Base-by-base conservation (phyloP, 2,329 filamentous ascomycete genomes). In the Verticillium isaacii region DNA sequence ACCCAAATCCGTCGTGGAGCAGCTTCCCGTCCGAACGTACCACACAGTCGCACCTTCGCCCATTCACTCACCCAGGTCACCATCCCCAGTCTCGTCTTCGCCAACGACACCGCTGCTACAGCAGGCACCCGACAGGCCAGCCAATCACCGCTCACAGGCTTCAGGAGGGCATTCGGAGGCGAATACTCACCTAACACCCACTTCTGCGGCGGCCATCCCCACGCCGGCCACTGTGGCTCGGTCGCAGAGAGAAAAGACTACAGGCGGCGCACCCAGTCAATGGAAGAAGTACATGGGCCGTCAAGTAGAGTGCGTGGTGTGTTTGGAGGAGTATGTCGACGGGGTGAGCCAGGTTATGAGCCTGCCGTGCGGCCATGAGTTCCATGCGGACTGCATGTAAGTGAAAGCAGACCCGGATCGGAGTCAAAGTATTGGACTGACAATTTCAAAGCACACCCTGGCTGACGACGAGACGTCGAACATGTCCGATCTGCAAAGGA, bases 401-500 rank as follows among this genome's bases (percentile, higher is more conserved):
- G 93, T 90, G 59, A 45, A 45, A 19, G 11, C 9, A 23, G 8
- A 5, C 19, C 9, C 84, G 32, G 92, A 96, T 73, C 99, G 95
- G 98, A 98, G 93, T 96, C 79, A 89, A 92, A 89, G 59, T 37
- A 56, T 25, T 56, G 32, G 37, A 65, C 72, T 69, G 69, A 70
- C 64, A 14, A 55, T 57, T 34, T 50, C 67, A 25, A 66, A 97
- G 93, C 72, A 98, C 95, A 5, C 95, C 95, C 2, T 99, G 95
- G 95, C 81, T 99, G 59, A 97, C 94, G 0, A 98, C 93, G 17
- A 89, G 94, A 57, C 90, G 95, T 66, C 89, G 95, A 65, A 99
- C 95, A n/a, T 99, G 95, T 70, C 95, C 95, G 0, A 98, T 99
- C 64, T 99, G 95, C 80, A 99, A 99, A 79, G 93, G 93, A 57